Percentiles rank a stretch among this genome's conserved stretches.
Evolutionary conservation across 2,329 filamentous ascomycete species (phyloP).

Genomic region (Pleurostoma richardsiae): DNA sequence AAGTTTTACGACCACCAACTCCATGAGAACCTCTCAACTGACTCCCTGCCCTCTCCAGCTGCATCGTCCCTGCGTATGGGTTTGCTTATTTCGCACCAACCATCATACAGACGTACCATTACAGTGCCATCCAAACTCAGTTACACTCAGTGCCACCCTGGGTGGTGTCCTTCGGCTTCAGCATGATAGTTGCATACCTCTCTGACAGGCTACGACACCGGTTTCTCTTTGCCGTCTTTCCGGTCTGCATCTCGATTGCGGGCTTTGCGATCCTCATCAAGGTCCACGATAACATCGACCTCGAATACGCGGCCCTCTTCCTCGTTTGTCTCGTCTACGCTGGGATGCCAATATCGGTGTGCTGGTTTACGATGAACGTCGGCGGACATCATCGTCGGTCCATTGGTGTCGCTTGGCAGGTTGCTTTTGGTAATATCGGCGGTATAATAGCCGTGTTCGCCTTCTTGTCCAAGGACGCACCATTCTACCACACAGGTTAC

Average conservation of each 20-base stretch:
- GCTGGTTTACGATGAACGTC: constrained; percentile 80
- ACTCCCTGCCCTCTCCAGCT: not conserved
- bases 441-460: constrained; percentile 73
- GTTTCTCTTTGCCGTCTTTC: constrained; percentile 65
- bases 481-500: constrained; percentile 68
- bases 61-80: constrained; percentile 68
- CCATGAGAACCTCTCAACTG: not conserved
- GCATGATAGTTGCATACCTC: constrained; percentile 66
- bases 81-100: constrained; percentile 81
- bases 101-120: constrained; percentile 65
- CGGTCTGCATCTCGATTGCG: constrained; percentile 63
- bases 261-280: constrained; percentile 73
- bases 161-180: constrained; percentile 70
- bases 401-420: constrained; percentile 70
- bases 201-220: constrained; percentile 72
- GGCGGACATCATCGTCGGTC: constrained; percentile 66
- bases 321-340: constrained; percentile 74
- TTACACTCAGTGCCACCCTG: constrained; percentile 54
- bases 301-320: constrained; percentile 79
- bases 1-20: constrained; percentile 32
- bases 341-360: constrained; percentile 84
- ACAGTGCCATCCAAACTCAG: constrained; percentile 49
- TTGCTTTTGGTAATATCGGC: constrained; percentile 75
- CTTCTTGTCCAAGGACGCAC: constrained; percentile 63
- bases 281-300: constrained; percentile 59